Percentiles rank a stretch among this genome's conserved stretches.
These are phyloP conservation scores for Exobasidium cylindrosporum DNA, from an alignment of 1,284 basidiomycete genomes.

Conservation along the genomic window DNA sequence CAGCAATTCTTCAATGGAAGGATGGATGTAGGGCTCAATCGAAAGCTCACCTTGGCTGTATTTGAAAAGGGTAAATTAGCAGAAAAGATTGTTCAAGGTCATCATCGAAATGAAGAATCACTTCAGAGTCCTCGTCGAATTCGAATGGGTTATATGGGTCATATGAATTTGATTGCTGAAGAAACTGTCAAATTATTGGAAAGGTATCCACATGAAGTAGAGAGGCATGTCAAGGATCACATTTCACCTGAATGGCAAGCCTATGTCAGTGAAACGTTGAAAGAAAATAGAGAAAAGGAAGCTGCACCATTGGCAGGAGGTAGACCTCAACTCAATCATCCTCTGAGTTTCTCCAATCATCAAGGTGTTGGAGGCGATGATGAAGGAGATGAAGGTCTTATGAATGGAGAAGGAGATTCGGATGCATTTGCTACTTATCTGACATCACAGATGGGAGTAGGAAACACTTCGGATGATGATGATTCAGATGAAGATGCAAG, in stretches of 20 bases:
- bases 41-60: slow-evolving; percentile 44
- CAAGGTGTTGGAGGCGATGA: neutral
- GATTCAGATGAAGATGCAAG: slow-evolving; percentile 48
- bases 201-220: slow-evolving; percentile 65
- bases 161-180: slow-evolving; percentile 87
- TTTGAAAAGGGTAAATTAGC: slow-evolving; percentile 47
- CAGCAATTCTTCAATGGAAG: slow-evolving; percentile 92
- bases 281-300: slow-evolving; percentile 48
- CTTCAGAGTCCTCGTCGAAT: slow-evolving; percentile 37
- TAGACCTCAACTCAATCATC: slow-evolving; percentile 21
- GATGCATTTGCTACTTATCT: slow-evolving; percentile 50
- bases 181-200: slow-evolving; percentile 81
- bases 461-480: slow-evolving; percentile 37
- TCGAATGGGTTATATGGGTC: slow-evolving; percentile 83
- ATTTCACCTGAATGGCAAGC: slow-evolving; percentile 49
- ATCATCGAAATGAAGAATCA: slow-evolving; percentile 43
- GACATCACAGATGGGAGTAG: slow-evolving; percentile 48
- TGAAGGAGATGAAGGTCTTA: slow-evolving; percentile 10
- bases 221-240: slow-evolving; percentile 22
- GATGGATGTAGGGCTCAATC: slow-evolving; percentile 58
- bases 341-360: neutral
- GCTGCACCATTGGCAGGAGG: slow-evolving; percentile 51
- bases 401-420: slow-evolving; percentile 1
- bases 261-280: slow-evolving; percentile 46
- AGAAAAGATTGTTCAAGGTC: slow-evolving; percentile 46